Percentiles rank a stretch among this genome's conserved stretches.
Evolutionary conservation across 768 basidiomycete genomes (phyloP).

Genomic region (Termitomyces sp.): DNA sequence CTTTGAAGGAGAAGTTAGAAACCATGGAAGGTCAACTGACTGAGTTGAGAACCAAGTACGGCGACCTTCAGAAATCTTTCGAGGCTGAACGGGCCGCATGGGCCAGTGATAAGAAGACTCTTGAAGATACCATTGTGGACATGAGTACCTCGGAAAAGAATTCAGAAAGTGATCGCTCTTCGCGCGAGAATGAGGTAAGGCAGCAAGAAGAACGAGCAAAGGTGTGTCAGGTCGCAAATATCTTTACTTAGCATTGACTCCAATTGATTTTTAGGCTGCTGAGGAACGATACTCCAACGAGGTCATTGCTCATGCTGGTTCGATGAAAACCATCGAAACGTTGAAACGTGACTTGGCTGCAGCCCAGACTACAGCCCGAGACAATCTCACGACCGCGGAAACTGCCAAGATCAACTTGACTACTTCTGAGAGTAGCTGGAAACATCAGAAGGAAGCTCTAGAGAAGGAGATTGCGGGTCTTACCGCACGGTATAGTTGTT

Average conservation of each 20-base stretch:
- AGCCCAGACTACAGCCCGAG: conserved; percentile 51
- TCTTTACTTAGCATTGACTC: background rate
- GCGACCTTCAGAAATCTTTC: conserved; percentile 59
- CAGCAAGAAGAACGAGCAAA: conserved; percentile 67
- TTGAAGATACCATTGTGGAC: conserved; percentile 82
- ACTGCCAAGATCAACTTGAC: conserved; percentile 72
- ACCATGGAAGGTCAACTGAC: conserved; percentile 51
- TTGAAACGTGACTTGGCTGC: conserved; percentile 60
- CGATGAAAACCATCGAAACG: conserved; percentile 66
- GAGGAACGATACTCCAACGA: conserved; percentile 81
- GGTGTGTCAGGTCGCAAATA: conserved; percentile 30
- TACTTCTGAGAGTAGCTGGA: conserved; percentile 78
- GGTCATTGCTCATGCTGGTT: conserved; percentile 82
- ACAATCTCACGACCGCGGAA: conserved; percentile 59
- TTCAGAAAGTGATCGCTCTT: conserved; percentile 57
- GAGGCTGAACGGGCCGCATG: conserved; percentile 71
- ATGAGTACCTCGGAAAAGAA: conserved; percentile 72
- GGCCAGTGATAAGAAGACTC: conserved; percentile 73
- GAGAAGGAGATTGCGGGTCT: conserved; percentile 78
- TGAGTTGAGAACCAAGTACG: conserved; percentile 44
- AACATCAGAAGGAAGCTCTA: conserved; percentile 68
- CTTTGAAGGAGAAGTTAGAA: conserved; percentile 60
- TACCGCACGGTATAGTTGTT: conserved; percentile 52
- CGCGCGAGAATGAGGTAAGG: conserved; percentile 64
- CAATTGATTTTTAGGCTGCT: conserved; percentile 43